A percentile compares a stretch with the other conserved stretches of the same genome.
These are phyloP conservation scores for Arachnomyces sp. DNA, from an alignment of 2,329 filamentous ascomycete species.

Conservation along the genomic window DNA sequence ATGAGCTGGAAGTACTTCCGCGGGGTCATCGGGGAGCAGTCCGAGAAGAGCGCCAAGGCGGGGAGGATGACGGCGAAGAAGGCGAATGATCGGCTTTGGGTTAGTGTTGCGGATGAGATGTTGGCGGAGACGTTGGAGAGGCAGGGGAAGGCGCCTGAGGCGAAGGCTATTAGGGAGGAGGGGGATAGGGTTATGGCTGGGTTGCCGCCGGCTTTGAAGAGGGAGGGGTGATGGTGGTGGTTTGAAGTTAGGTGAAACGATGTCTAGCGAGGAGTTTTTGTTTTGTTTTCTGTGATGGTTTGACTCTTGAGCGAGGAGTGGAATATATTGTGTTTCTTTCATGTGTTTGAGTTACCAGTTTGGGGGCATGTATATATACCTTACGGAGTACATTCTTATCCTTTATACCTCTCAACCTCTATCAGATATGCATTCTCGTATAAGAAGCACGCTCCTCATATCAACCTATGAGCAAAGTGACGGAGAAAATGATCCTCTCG, in stretches of 20 bases:
- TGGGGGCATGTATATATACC: no score
- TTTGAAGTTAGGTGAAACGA: not conserved
- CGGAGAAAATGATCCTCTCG: no score
- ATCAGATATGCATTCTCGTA: no score
- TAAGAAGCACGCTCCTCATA: no score
- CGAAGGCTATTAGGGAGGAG: conserved; percentile 38
- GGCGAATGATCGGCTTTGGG: conserved; percentile 67
- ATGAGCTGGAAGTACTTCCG: conserved; percentile 80
- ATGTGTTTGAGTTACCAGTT: no score
- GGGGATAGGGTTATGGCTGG: conserved; percentile 33
- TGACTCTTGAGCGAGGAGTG: no score
- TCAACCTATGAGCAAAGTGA: not conserved
- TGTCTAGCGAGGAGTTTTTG: not conserved
- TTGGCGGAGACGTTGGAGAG: conserved; percentile 67
- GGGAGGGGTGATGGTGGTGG: conserved; percentile 8
- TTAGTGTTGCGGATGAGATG: conserved; percentile 73
- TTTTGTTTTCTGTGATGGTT: no score
- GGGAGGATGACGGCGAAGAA: conserved; percentile 60
- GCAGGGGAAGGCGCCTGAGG: conserved; percentile 56
- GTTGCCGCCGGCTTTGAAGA: conserved; percentile 31
- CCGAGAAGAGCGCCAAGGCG: conserved; percentile 66
- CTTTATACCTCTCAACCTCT: no score
- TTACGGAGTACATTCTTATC: no score
- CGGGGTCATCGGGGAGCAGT: conserved; percentile 72
- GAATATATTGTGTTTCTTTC: no score